These are phyloP conservation scores for Pythium scleroteichum DNA, from an alignment of 352 stramenopile species.

Conservation along the genomic window DNA sequence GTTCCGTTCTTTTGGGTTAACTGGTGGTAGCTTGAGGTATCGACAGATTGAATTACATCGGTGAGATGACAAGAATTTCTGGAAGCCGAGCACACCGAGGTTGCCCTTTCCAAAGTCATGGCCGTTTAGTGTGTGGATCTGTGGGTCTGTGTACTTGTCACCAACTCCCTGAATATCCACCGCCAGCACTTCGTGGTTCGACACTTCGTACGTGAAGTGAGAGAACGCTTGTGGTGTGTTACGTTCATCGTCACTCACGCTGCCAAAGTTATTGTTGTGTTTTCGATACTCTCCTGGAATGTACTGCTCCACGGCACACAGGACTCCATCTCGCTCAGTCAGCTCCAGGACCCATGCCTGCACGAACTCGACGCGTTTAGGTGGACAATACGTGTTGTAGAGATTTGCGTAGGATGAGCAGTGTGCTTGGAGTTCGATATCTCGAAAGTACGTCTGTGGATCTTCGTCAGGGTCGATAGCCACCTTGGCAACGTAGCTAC, in stretches of 20 bases:
- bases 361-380: constrained; percentile 83
- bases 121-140: constrained; percentile 87
- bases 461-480: constrained; percentile 87
- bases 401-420: constrained; percentile 82
- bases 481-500: constrained; percentile 85
- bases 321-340: constrained; percentile 61
- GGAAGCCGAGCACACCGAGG: constrained; percentile 76
- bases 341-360: constrained; percentile 83
- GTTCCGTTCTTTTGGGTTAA: constrained; percentile 81
- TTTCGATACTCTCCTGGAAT: constrained; percentile 86
- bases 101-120: constrained; percentile 90
- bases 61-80: constrained; percentile 87
- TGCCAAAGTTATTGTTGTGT: constrained; percentile 90
- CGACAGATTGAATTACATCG: constrained; percentile 89
- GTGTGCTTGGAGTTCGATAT: constrained; percentile 87
- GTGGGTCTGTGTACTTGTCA: constrained; percentile 96
- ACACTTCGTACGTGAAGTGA: constrained; percentile 94
- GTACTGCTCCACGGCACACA: constrained; percentile 82
- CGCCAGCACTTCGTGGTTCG: constrained; percentile 89
- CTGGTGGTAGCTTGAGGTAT: constrained; percentile 79
- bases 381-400: constrained; percentile 86
- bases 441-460: constrained; percentile 87
- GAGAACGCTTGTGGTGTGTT: constrained; percentile 92
- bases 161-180: constrained; percentile 95
- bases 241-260: constrained; percentile 80